phyloP scores from a whole-genome alignment of 306 rosid genomes.

The Trifolium fragiferum region DNA sequence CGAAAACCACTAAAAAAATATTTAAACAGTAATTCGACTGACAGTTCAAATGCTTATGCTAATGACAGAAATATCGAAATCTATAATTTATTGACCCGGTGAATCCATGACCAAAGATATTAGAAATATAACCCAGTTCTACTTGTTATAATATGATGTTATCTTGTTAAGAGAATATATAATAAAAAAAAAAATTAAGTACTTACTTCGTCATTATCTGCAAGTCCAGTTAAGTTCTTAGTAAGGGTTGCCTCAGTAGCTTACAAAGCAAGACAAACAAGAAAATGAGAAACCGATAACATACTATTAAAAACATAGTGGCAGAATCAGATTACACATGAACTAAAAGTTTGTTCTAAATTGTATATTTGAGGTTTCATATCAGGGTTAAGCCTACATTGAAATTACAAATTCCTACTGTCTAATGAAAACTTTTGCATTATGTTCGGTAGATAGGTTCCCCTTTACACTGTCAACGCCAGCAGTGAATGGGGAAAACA shows the following conservation, averaged over 20 bases:
- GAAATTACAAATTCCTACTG: neutral
- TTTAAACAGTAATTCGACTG: constrained; percentile 27
- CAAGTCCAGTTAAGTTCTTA: constrained; percentile 39
- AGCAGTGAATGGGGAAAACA: constrained; percentile 5
- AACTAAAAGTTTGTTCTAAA: constrained; percentile 25
- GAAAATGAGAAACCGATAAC: constrained; percentile 39
- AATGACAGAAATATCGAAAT: constrained; percentile 25
- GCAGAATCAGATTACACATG: constrained; percentile 27
- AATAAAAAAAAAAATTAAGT: constrained; percentile 8
- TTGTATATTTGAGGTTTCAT: constrained; percentile 15
- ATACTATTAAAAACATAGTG: constrained; percentile 30
- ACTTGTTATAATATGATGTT: constrained; percentile 20
- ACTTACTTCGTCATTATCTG: constrained; percentile 58
- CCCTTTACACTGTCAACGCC: neutral
- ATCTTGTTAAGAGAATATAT: constrained; percentile 18
- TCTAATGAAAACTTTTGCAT: neutral
- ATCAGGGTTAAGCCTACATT: constrained; percentile 15
- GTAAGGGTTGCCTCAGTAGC: constrained; percentile 42
- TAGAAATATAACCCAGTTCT: constrained; percentile 18
- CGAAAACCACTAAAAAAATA: constrained; percentile 33
- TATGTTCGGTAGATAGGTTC: too few relatives aligned
- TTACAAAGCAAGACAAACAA: constrained; percentile 36
- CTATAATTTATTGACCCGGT: constrained; percentile 12
- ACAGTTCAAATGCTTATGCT: constrained; percentile 15
- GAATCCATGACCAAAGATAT: constrained; percentile 30